These are phyloP conservation scores for Blumeria graminis DNA, from an alignment of 2,329 filamentous ascomycete genomes.

Conservation along the genomic window DNA sequence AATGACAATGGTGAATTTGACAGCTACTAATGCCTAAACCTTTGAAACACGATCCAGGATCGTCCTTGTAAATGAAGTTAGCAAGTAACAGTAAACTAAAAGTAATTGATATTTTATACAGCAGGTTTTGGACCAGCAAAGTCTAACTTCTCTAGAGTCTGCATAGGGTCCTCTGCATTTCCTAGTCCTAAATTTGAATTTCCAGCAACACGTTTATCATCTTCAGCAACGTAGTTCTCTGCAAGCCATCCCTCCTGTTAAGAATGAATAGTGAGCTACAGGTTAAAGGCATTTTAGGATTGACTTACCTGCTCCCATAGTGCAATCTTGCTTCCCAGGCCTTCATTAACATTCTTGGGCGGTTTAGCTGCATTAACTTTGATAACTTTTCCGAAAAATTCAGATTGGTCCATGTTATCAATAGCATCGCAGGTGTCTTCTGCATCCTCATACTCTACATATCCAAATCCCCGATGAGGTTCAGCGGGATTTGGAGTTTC, in stretches of 20 bases:
- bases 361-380: conserved; percentile 83
- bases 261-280: conserved; percentile 3
- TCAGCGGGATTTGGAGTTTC: conserved; percentile 59
- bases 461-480: conserved; percentile 76
- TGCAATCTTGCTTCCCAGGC: conserved; percentile 76
- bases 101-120: not conserved
- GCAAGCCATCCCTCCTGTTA: conserved; percentile 76
- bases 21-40: no score
- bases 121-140: conserved; percentile 74
- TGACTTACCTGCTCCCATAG: conserved; percentile 79
- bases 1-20: no score
- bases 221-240: conserved; percentile 63
- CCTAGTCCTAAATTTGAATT: conserved; percentile 25
- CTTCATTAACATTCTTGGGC: conserved; percentile 70
- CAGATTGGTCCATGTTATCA: conserved; percentile 96
- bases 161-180: conserved; percentile 65
- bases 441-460: conserved; percentile 76
- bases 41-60: no score
- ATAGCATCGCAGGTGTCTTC: conserved; percentile 84
- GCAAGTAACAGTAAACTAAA: no score
- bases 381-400: conserved; percentile 77
- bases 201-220: conserved; percentile 41
- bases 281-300: not conserved
- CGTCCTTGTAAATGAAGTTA: no score
- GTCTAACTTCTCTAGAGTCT: conserved; percentile 77